Evolutionary conservation across 2,329 filamentous ascomycete species (phyloP).

Genomic region (Pseudogymnoascus sp.): DNA sequence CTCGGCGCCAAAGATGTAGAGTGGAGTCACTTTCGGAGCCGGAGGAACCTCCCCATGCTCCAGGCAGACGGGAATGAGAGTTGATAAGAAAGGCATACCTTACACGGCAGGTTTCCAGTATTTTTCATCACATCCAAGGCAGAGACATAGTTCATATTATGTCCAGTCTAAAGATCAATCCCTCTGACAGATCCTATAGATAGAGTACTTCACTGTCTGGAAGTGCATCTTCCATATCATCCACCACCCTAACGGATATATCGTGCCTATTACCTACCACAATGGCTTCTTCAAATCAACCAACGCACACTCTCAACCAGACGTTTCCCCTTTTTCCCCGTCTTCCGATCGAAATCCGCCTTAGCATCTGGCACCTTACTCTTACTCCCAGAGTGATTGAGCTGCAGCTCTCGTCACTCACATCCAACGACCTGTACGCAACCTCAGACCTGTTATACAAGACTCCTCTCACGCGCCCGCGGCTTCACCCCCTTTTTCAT

Average conservation of each 20-base stretch:
- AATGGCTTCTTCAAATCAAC: neutral
- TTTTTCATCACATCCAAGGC: neutral
- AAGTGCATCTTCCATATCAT: neutral
- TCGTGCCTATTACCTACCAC: neutral
- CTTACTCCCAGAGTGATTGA: conserved; percentile 15
- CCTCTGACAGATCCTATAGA: neutral
- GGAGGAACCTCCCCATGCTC: neutral
- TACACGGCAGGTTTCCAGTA: neutral
- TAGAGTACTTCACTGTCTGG: neutral
- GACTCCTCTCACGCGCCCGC: neutral
- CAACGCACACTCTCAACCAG: neutral
- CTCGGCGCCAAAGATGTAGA: neutral
- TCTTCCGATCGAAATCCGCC: conserved; percentile 19
- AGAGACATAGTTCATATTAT: neutral
- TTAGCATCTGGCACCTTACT: conserved; percentile 17
- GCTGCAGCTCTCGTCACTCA: conserved; percentile 7
- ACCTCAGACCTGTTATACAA: neutral
- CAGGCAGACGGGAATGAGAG: conserved; percentile 2
- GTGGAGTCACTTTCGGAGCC: neutral
- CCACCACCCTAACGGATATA: neutral
- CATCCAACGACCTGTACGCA: neutral
- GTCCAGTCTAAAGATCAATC: neutral
- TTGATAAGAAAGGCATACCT: neutral
- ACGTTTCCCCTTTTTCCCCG: conserved; percentile 15
- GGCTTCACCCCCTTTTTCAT: neutral